Evolutionary conservation across 2,329 filamentous ascomycete genomes (phyloP).

Genomic region (Eutypa lata): DNA sequence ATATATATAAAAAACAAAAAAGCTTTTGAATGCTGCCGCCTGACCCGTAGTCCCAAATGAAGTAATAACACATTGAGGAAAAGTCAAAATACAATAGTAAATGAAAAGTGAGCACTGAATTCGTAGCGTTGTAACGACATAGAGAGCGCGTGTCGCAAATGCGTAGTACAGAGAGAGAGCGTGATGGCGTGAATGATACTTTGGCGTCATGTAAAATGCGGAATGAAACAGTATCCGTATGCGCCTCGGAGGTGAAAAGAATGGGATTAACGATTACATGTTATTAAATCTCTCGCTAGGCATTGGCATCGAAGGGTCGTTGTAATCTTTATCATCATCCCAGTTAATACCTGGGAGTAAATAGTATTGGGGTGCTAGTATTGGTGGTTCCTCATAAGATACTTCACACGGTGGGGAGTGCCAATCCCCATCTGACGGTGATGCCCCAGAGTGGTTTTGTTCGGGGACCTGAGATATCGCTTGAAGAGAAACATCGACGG

Average conservation of each 20-base stretch:
- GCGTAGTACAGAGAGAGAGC: too few relatives aligned
- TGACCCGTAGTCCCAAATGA: neutral
- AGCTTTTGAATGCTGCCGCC: neutral
- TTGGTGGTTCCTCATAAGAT: constrained; percentile 9
- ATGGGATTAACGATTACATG: constrained; percentile 37
- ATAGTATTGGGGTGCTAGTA: constrained; percentile 32
- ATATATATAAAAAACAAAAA: neutral
- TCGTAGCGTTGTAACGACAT: too few relatives aligned
- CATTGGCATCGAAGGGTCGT: constrained; percentile 56
- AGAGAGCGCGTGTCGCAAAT: too few relatives aligned
- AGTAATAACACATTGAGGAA: neutral
- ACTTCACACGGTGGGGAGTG: neutral
- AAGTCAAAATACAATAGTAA: neutral
- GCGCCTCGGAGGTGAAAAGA: neutral
- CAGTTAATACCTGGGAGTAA: constrained; percentile 52
- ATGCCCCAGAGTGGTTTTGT: neutral
- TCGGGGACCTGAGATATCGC: neutral
- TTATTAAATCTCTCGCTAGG: constrained; percentile 57
- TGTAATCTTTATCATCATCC: constrained; percentile 54
- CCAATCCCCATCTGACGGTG: neutral
- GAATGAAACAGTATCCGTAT: neutral
- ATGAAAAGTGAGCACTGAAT: too few relatives aligned
- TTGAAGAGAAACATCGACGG: neutral
- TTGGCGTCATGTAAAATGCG: neutral
- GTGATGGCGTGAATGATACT: too few relatives aligned